A percentile compares a stretch with the other conserved stretches of the same genome.
Evolutionary conservation across 495 filamentous ascomycete genomes (phyloP).

Genomic region (Astrothelium macrocarpum): DNA sequence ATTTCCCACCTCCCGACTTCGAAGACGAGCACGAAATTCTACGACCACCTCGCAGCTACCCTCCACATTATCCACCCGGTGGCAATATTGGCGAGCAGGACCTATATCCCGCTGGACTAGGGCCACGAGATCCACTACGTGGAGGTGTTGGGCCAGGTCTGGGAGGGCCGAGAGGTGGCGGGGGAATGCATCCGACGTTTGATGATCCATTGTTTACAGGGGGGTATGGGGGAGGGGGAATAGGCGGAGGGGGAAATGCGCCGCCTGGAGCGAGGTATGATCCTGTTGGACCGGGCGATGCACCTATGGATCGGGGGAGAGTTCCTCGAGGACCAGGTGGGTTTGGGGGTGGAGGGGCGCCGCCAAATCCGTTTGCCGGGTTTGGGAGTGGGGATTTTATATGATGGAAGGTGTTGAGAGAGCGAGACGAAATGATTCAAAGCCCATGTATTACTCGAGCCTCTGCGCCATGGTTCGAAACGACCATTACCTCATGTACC

Average conservation of each 20-base stretch:
- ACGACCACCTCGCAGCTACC: conserved; percentile 48
- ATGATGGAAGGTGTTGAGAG: conserved; percentile 36
- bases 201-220: conserved; percentile 75
- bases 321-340: conserved; percentile 34
- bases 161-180: conserved; percentile 42
- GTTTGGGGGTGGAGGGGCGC: conserved; percentile 26
- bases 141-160: conserved; percentile 47
- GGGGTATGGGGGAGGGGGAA: conserved; percentile 39
- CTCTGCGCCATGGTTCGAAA: too few species aligned
- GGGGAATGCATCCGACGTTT: conserved; percentile 93
- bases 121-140: conserved; percentile 71
- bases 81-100: conserved; percentile 70
- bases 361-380: conserved; percentile 52
- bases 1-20: conserved; percentile 79
- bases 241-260: conserved; percentile 42
- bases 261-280: conserved; percentile 65
- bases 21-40: conserved; percentile 89
- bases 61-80: conserved; percentile 32
- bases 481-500: too few species aligned
- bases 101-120: conserved; percentile 77
- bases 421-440: too few species aligned
- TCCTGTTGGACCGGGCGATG: conserved; percentile 68
- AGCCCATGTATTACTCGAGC: too few species aligned
- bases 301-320: conserved; percentile 41
- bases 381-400: conserved; percentile 63